A percentile compares a stretch with the other conserved stretches of the same genome.
Evolutionary conservation across 2,329 filamentous ascomycete genomes (phyloP).

Genomic region (Gliomastix tumulicola): DNA sequence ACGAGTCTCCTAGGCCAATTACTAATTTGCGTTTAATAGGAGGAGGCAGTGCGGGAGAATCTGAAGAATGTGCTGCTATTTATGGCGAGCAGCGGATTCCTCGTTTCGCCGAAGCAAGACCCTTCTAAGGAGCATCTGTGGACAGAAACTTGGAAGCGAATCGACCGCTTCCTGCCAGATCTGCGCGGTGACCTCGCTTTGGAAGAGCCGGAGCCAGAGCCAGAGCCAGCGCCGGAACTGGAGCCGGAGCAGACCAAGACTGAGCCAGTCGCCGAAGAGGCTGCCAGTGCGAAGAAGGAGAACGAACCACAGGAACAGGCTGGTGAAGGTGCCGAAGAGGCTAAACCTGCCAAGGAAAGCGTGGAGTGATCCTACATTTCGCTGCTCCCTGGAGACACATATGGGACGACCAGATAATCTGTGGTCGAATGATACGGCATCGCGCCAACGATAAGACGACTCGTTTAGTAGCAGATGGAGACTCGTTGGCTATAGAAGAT

Average conservation of each 20-base stretch:
- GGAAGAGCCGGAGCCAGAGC: slow-evolving; percentile 27
- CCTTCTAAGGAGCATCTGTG: slow-evolving; percentile 48
- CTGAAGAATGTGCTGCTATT: slow-evolving; percentile 94
- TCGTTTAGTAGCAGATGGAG: no score
- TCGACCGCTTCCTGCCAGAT: slow-evolving; percentile 59
- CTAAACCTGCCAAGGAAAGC: no score
- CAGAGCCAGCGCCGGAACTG: not conserved
- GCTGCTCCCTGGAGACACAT: no score
- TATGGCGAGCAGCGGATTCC: slow-evolving; percentile 83
- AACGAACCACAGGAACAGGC: slow-evolving; percentile 1
- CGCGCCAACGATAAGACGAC: no score
- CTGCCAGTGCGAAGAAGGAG: slow-evolving; percentile 1
- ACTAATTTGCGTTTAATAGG: slow-evolving; percentile 37
- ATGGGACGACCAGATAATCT: no score
- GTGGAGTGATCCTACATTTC: no score
- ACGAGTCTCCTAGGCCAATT: not conserved
- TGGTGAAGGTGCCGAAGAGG: no score
- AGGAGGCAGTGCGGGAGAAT: slow-evolving; percentile 91
- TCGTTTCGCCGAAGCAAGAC: slow-evolving; percentile 62
- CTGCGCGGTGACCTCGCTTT: slow-evolving; percentile 48
- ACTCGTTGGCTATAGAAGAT: no score
- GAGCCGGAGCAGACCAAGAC: not conserved
- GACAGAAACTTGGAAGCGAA: slow-evolving; percentile 58
- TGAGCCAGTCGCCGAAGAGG: no score
- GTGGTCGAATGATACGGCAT: no score